phyloP scores from a whole-genome alignment of 495 filamentous ascomycete genomes.

The Monascus purpureus region DNA sequence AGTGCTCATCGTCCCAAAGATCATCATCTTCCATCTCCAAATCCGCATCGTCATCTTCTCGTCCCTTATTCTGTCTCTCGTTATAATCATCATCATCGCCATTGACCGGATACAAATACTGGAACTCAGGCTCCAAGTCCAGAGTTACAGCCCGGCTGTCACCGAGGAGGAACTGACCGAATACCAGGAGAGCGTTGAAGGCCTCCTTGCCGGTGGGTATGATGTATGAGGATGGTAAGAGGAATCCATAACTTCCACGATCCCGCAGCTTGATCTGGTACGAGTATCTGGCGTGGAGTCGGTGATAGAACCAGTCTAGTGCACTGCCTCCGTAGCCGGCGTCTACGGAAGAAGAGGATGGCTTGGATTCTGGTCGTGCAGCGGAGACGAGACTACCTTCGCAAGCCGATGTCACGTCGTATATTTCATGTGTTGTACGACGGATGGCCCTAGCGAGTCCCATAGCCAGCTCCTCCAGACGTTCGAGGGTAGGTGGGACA shows the following conservation, averaged over 20 bases:
- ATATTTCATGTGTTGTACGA: conserved; percentile 55
- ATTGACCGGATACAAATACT: conserved; percentile 1
- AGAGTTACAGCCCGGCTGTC: conserved; percentile 12
- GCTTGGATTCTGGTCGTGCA: conserved; percentile 9
- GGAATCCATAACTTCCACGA: conserved; percentile 87
- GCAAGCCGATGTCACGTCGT: conserved; percentile 76
- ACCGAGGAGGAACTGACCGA: conserved; percentile 58
- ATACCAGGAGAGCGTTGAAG: conserved; percentile 64
- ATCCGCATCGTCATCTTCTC: neutral
- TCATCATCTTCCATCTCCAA: neutral
- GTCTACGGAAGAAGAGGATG: conserved; percentile 42
- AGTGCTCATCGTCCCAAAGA: neutral
- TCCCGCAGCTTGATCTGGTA: conserved; percentile 95
- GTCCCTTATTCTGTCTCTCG: too few species aligned
- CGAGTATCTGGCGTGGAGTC: conserved; percentile 64
- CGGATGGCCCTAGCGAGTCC: conserved; percentile 87
- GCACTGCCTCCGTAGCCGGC: conserved; percentile 56
- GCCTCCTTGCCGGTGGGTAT: conserved; percentile 80
- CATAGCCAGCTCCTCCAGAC: conserved; percentile 76
- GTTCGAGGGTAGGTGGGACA: conserved; percentile 74
- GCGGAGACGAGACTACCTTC: conserved; percentile 50
- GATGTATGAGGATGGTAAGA: conserved; percentile 78
- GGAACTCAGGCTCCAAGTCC: conserved; percentile 4
- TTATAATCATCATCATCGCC: neutral
- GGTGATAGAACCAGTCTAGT: conserved; percentile 93